A percentile compares a stretch with the other conserved stretches of the same genome.
Evolutionary conservation across 257 asterid species (phyloP).

Genomic region (Salvia splendens): DNA sequence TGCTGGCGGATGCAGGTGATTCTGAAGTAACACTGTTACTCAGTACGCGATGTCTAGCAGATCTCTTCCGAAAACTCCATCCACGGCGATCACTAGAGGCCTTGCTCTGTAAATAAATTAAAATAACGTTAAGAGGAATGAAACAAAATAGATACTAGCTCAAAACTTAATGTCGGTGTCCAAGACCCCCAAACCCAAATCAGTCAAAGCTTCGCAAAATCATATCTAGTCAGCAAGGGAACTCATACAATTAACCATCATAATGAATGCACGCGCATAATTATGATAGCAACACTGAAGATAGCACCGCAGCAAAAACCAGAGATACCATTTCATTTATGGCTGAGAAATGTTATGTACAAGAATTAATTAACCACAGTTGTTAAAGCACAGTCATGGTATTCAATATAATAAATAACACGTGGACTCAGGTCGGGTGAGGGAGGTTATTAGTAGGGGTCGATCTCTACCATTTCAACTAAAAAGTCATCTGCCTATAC

Average conservation of each 20-base stretch:
- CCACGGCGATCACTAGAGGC: constrained; percentile 71
- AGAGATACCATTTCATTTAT: neutral
- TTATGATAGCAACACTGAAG: neutral
- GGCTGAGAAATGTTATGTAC: neutral
- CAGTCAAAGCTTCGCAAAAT: constrained; percentile 21
- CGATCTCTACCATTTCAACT: neutral
- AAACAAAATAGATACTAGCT: neutral
- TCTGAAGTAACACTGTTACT: constrained; percentile 69
- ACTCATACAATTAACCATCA: constrained; percentile 3
- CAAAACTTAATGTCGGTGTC: constrained; percentile 20
- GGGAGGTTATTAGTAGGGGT: neutral
- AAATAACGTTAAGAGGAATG: constrained; percentile 14
- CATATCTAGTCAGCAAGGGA: constrained; percentile 16
- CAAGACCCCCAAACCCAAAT: constrained; percentile 3
- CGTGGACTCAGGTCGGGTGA: neutral
- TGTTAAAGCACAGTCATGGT: neutral
- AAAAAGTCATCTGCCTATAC: neutral
- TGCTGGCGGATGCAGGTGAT: constrained; percentile 54
- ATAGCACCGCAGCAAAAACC: neutral
- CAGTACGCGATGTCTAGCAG: constrained; percentile 75
- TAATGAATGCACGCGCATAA: neutral
- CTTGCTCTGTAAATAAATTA: constrained; percentile 57
- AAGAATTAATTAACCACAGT: neutral
- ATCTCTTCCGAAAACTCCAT: constrained; percentile 92
- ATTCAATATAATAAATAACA: no score